A percentile compares a stretch with the other conserved stretches of the same genome.
Evolutionary conservation across 202 grass and related monocot species (phyloP).

Genomic region (Setaria viridis): DNA sequence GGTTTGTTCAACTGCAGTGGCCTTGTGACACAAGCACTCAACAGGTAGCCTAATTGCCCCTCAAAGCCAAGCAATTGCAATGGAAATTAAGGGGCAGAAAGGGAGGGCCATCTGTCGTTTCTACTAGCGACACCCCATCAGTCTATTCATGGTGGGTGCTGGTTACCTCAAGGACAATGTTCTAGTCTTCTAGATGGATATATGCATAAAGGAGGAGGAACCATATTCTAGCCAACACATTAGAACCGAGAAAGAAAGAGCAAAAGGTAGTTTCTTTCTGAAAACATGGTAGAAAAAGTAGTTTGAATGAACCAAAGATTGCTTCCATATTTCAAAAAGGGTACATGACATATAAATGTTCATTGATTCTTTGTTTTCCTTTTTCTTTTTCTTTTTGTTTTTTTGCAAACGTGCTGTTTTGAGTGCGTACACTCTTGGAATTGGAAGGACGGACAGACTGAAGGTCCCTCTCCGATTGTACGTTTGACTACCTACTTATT

Average conservation of each 20-base stretch:
- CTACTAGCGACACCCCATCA: background rate
- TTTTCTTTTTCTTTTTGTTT: background rate
- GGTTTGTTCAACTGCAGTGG: conserved; percentile 36
- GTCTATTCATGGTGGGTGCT: background rate
- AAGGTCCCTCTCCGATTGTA: background rate
- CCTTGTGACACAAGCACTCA: background rate
- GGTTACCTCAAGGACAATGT: background rate
- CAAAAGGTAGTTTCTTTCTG: background rate
- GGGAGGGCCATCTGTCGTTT: background rate
- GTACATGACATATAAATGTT: too few species aligned
- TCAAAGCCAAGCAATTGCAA: background rate
- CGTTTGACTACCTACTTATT: background rate
- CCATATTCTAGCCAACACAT: background rate
- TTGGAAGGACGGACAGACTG: background rate
- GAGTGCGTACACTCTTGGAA: background rate
- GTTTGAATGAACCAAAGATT: background rate
- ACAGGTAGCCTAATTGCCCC: background rate
- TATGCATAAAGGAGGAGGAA: background rate
- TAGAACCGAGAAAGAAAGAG: background rate
- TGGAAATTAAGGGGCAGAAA: background rate
- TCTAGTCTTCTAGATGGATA: background rate
- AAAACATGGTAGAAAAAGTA: background rate
- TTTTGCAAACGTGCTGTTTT: background rate
- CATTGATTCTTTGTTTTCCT: background rate
- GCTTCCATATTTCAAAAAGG: background rate